Evolutionary conservation across 164 flowering plant genomes (phyloP), one percentile per base, ranked within the genome.

Genomic region (Tinospora cordifolia): DNA sequence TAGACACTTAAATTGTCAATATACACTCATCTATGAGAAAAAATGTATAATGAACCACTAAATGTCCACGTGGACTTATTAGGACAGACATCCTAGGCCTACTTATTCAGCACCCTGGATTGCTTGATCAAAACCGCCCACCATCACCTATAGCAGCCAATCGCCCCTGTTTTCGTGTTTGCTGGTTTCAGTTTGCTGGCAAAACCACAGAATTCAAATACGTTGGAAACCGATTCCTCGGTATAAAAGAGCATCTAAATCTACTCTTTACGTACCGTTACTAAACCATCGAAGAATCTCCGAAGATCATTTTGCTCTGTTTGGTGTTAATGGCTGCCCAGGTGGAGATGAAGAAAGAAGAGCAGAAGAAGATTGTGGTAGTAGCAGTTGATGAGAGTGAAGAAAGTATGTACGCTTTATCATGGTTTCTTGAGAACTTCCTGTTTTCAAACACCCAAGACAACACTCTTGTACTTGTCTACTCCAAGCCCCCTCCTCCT

Each of bases 401-500:
- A 3, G 66, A 64, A 30, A 64, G 66, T 22, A 64, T 64, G 66
- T 64, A 64, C n/a, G 66, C 66, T 30, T 22, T 64, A 8, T 64
- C 66, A 64, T 64, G 66, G 66, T 36, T 39, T 24, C 41, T 64
- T 19, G 36, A 64, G 6, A 64, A 64, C 41, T 7, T 64, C 15
- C 24, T 15, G 17, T 64, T 41, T 34, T 36, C 39, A n/a, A 36
- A 64, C 41, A 30, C 66, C 15, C 39, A 64, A 7, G 10, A 64
- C 19, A n/a, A 64, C 19, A 38, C 44, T 11, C 22, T 64, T 7
- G 10, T 64, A 13, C 66, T 64, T 11, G 24, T 64, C 66, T 64
- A 64, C 22, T 36, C 12, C 24, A 64, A 64, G 22, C 66, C 66
- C 17, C 46, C 66, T 19, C 66, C 41, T 34, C 41, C 41, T 9